Evolutionary conservation across 1,284 basidiomycete species (phyloP).

Genomic region (Pseudozyma pruni): DNA sequence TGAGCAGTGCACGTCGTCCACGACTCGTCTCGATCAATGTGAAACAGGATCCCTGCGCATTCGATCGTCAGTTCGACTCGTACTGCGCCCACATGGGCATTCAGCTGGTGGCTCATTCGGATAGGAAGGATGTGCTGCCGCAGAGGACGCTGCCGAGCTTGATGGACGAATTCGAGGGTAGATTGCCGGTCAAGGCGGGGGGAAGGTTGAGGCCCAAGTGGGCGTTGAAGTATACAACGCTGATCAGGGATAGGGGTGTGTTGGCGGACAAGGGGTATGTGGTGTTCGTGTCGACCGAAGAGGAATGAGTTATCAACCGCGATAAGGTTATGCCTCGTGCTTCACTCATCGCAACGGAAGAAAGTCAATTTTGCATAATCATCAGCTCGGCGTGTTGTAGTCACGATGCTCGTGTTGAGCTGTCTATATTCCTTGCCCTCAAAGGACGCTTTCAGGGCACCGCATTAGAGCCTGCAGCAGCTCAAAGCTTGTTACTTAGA

Average conservation of each 20-base stretch:
- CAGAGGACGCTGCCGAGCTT: constrained; percentile 44
- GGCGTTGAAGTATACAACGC: constrained; percentile 58
- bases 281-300: constrained; percentile 24
- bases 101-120: constrained; percentile 48
- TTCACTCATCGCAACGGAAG: not conserved
- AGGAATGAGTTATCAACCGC: not conserved
- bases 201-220: constrained; percentile 39
- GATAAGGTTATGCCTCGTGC: no score
- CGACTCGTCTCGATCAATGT: constrained; percentile 54
- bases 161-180: constrained; percentile 50
- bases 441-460: no score
- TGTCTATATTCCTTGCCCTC: no score
- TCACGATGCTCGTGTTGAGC: no score
- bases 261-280: constrained; percentile 57
- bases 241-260: constrained; percentile 59
- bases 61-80: constrained; percentile 42
- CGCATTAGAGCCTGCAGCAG: no score
- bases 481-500: constrained; percentile 4
- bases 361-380: no score
- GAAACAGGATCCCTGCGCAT: constrained; percentile 50
- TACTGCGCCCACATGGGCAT: constrained; percentile 54
- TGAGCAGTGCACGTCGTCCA: constrained; percentile 33
- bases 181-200: constrained; percentile 32
- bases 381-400: no score
- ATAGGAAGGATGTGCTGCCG: constrained; percentile 53